Evolutionary conservation across 1,284 basidiomycete genomes (phyloP).

Genomic region (Ceratobasidium sp.): DNA sequence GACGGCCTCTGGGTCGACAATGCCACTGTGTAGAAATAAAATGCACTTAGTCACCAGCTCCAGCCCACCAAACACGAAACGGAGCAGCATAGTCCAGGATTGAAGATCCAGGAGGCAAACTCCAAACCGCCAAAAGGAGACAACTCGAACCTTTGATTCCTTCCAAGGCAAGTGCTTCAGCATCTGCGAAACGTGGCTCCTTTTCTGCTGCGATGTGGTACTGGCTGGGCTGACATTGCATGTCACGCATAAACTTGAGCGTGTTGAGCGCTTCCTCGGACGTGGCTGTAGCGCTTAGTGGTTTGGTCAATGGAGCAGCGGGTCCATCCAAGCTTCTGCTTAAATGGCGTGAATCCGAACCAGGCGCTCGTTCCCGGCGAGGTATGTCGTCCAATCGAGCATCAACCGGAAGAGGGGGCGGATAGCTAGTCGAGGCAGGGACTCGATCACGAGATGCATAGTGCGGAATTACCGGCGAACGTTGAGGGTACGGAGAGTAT

Average conservation of each 20-base stretch:
- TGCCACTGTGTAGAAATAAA: slow-evolving; percentile 37
- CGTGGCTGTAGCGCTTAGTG: slow-evolving; percentile 30
- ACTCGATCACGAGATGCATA: slow-evolving; percentile 30
- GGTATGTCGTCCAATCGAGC: slow-evolving; percentile 31
- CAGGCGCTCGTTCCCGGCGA: slow-evolving; percentile 18
- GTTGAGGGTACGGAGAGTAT: slow-evolving; percentile 38
- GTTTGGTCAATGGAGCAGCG: slow-evolving; percentile 9
- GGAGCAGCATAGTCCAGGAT: background rate
- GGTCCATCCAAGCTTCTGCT: slow-evolving; percentile 27
- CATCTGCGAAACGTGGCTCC: slow-evolving; percentile 38
- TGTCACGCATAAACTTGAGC: slow-evolving; percentile 42
- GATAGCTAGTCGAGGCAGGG: slow-evolving; percentile 29
- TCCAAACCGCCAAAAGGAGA: slow-evolving; percentile 34
- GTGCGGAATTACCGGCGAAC: slow-evolving; percentile 8
- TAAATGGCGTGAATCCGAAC: slow-evolving; percentile 26
- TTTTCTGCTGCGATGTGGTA: slow-evolving; percentile 41
- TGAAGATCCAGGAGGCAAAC: slow-evolving; percentile 10
- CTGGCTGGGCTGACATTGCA: slow-evolving; percentile 42
- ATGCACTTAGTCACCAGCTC: slow-evolving; percentile 28
- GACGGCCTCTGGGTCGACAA: slow-evolving; percentile 28
- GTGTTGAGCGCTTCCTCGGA: slow-evolving; percentile 44
- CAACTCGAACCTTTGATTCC: slow-evolving; percentile 44
- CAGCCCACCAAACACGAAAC: background rate
- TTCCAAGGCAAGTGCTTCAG: slow-evolving; percentile 37
- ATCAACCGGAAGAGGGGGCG: slow-evolving; percentile 30